Evolutionary conservation across 768 basidiomycete genomes (phyloP).

Genomic region (Cytidiella melzeri): DNA sequence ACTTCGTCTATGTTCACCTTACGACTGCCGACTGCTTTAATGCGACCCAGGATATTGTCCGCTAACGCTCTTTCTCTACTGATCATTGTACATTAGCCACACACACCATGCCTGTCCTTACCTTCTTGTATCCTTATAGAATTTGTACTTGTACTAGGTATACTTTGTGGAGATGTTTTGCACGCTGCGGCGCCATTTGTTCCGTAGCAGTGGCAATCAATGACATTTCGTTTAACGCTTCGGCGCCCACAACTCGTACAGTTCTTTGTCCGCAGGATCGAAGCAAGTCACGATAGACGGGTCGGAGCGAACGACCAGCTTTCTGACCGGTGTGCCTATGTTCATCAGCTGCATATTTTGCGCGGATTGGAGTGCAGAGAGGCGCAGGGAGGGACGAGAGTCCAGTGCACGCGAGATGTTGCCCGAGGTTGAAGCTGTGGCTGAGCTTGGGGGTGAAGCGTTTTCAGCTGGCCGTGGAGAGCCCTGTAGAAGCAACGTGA

Average conservation of each 20-base stretch:
- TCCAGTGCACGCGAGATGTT: not conserved
- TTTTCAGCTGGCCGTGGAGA: not conserved
- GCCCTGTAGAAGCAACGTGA: not conserved
- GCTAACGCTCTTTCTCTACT: not conserved
- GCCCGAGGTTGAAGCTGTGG: not conserved
- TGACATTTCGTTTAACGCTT: slow-evolving; percentile 19
- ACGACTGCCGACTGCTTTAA: not conserved
- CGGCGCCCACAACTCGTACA: slow-evolving; percentile 76
- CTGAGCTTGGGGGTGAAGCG: not conserved
- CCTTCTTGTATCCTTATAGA: slow-evolving; percentile 7
- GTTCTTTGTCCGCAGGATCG: slow-evolving; percentile 67
- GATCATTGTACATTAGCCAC: not conserved
- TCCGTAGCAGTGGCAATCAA: too few species aligned
- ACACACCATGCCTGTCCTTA: slow-evolving; percentile 2
- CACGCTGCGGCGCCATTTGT: not conserved
- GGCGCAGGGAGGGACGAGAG: not conserved
- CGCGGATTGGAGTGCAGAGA: not conserved
- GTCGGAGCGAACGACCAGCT: slow-evolving; percentile 53
- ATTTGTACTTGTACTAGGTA: not conserved
- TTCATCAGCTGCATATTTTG: slow-evolving; percentile 4
- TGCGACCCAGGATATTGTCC: not conserved
- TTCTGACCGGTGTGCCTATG: slow-evolving; percentile 24
- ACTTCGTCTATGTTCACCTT: not conserved
- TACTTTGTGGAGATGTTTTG: not conserved
- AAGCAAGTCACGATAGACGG: slow-evolving; percentile 66